Conservation (phyloP, 1,284 basidiomycete genomes). For the Sanghuangporus sanghuang region DNA sequence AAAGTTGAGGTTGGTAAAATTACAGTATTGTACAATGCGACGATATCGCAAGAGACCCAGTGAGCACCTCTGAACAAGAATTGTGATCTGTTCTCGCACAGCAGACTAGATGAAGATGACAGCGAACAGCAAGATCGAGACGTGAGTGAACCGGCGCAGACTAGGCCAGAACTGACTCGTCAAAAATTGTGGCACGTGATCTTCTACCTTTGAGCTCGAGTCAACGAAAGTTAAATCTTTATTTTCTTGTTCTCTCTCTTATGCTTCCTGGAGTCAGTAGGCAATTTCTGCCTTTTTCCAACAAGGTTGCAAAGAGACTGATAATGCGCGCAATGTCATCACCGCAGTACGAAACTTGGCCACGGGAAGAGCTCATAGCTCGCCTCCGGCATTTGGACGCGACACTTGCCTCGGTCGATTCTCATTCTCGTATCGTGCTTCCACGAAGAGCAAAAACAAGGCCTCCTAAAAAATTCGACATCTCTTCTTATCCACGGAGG, state of each 20-base stretch:
- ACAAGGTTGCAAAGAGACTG: slow-evolving; percentile 1
- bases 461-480: slow-evolving; percentile 46
- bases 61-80: slow-evolving; percentile 4
- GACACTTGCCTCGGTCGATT: slow-evolving; percentile 11
- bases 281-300: background rate
- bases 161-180: background rate
- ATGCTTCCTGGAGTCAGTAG: background rate
- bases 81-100: background rate
- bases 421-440: slow-evolving; percentile 13
- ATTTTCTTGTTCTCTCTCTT: background rate
- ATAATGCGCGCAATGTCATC: slow-evolving; percentile 13
- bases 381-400: slow-evolving; percentile 45
- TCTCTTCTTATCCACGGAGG: slow-evolving; percentile 64
- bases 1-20: background rate
- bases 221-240: background rate
- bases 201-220: background rate
- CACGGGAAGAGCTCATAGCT: slow-evolving; percentile 62
- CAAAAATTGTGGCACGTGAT: slow-evolving; percentile 2
- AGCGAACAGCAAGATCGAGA: background rate
- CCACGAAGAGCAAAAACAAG: slow-evolving; percentile 11
- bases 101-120: background rate
- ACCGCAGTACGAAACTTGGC: slow-evolving; percentile 49
- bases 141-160: background rate
- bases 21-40: slow-evolving; percentile 12
- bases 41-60: slow-evolving; percentile 9